Evolutionary conservation across 2,329 filamentous ascomycete species (phyloP).

Genomic region (Microdochium bolleyi): DNA sequence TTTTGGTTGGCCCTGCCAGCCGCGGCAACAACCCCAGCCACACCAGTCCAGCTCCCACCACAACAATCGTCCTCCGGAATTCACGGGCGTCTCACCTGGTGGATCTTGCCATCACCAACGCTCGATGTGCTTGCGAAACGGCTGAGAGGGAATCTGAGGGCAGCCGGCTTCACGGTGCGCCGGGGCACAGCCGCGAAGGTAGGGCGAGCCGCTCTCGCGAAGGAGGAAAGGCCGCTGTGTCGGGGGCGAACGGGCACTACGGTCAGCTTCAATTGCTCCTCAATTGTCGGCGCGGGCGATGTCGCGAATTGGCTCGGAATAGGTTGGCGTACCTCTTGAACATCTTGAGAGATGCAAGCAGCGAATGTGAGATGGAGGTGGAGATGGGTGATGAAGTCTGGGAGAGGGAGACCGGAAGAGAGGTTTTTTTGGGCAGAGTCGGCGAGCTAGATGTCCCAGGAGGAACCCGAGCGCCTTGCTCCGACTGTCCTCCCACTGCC

Average conservation of each 20-base stretch:
- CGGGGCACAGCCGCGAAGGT: conserved; percentile 49
- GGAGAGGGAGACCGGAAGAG: conserved; percentile 10
- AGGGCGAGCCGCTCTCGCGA: conserved; percentile 55
- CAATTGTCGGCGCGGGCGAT: neutral
- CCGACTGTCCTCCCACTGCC: neutral
- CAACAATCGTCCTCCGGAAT: conserved; percentile 2
- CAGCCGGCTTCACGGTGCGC: conserved; percentile 49
- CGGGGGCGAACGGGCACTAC: conserved; percentile 18
- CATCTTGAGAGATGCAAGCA: conserved; percentile 68
- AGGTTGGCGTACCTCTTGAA: conserved; percentile 64
- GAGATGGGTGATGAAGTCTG: conserved; percentile 35
- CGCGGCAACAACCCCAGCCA: neutral
- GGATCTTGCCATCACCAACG: conserved; percentile 58
- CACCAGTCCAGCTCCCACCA: conserved; percentile 7
- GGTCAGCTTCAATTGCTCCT: conserved; percentile 38
- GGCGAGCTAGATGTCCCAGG: conserved; percentile 1
- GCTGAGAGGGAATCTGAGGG: conserved; percentile 45
- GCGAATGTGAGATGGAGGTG: conserved; percentile 50
- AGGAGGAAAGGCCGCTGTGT: conserved; percentile 57
- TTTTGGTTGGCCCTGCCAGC: conserved; percentile 2
- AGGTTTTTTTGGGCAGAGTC: conserved; percentile 4
- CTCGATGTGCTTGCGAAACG: conserved; percentile 51
- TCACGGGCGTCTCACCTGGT: conserved; percentile 46
- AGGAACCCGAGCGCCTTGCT: neutral
- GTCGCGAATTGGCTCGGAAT: neutral